Percentiles rank a stretch among this genome's conserved stretches.
phyloP scores from a whole-genome alignment of 768 basidiomycete species.

The Mycena epipterygia region DNA sequence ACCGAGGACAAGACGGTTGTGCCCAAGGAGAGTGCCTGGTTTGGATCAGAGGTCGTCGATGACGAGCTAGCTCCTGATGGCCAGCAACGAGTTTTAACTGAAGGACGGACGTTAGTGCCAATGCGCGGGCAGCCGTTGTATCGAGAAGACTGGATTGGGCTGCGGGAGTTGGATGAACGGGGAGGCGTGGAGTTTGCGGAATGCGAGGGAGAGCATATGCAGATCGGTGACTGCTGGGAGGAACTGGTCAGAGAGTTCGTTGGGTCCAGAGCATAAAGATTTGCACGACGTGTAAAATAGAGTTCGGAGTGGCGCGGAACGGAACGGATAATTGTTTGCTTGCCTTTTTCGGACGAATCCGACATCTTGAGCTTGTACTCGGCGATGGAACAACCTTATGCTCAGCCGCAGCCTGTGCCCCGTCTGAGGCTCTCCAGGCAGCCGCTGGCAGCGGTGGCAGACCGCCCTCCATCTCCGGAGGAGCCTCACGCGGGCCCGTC shows the following conservation, averaged over 20 bases:
- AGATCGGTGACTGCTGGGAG: slow-evolving; percentile 75
- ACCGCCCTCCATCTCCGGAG: slow-evolving; percentile 36
- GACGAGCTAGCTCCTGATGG: slow-evolving; percentile 41
- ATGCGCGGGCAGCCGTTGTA: slow-evolving; percentile 84
- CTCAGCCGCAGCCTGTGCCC: slow-evolving; percentile 42
- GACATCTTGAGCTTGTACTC: slow-evolving; percentile 29
- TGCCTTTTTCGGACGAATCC: slow-evolving; percentile 24
- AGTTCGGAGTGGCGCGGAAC: too few relatives aligned
- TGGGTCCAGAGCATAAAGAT: background rate
- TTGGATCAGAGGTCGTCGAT: slow-evolving; percentile 75
- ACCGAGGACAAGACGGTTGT: slow-evolving; percentile 81
- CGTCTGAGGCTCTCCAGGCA: slow-evolving; percentile 54
- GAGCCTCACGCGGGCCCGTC: slow-evolving; percentile 51
- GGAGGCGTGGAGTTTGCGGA: slow-evolving; percentile 69
- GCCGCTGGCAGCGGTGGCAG: slow-evolving; percentile 42
- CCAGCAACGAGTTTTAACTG: slow-evolving; percentile 26
- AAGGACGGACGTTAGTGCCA: slow-evolving; percentile 61
- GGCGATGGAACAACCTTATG: slow-evolving; percentile 45
- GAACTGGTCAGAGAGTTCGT: slow-evolving; percentile 58
- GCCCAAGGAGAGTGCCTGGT: slow-evolving; percentile 90
- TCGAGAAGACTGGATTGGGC: slow-evolving; percentile 84
- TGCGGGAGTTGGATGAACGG: slow-evolving; percentile 76
- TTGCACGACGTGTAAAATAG: too few relatives aligned
- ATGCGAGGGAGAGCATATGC: slow-evolving; percentile 86
- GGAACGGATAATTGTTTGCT: too few relatives aligned